Conservation (phyloP, 2,329 filamentous ascomycete species). For the Ophiostoma populinum region DNA sequence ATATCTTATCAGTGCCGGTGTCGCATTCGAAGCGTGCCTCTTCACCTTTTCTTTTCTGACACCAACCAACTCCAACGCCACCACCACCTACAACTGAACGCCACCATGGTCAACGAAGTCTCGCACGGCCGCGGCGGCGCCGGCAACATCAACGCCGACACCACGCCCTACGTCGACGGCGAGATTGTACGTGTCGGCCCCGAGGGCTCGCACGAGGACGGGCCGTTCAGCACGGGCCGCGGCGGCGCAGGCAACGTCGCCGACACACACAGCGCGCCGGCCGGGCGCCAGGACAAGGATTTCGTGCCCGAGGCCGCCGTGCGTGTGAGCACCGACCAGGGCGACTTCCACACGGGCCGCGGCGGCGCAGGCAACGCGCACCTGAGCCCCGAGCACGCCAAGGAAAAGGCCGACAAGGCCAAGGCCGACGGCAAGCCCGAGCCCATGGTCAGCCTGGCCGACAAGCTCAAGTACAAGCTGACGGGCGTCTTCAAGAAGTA, state of each 20-base stretch:
- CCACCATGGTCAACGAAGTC: slow-evolving; percentile 22
- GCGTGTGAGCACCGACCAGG: slow-evolving; percentile 28
- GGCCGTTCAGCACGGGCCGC: slow-evolving; percentile 39
- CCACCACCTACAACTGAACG: not conserved
- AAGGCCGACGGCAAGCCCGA: slow-evolving; percentile 11
- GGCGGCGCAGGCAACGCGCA: slow-evolving; percentile 43
- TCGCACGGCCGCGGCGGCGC: slow-evolving; percentile 45
- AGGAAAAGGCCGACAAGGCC: slow-evolving; percentile 15
- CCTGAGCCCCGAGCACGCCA: slow-evolving; percentile 12
- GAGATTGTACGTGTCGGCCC: slow-evolving; percentile 39
- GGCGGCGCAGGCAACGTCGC: slow-evolving; percentile 43
- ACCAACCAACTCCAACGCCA: not conserved
- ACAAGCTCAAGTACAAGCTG: slow-evolving; percentile 40
- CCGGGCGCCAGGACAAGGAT: slow-evolving; percentile 31
- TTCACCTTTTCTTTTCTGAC: not conserved
- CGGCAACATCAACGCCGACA: slow-evolving; percentile 42
- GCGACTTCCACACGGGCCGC: slow-evolving; percentile 39
- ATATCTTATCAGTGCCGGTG: no score
- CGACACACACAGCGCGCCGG: slow-evolving; percentile 23
- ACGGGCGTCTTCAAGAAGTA: slow-evolving; percentile 32
- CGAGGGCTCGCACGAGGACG: slow-evolving; percentile 38
- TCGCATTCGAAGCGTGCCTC: not conserved
- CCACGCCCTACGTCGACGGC: slow-evolving; percentile 43
- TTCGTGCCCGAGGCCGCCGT: slow-evolving; percentile 34
- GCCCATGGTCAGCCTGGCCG: slow-evolving; percentile 28